A percentile compares a stretch with the other conserved stretches of the same genome.
phyloP scores from a whole-genome alignment of 352 stramenopile genomes.

The Peronospora belbahrii region DNA sequence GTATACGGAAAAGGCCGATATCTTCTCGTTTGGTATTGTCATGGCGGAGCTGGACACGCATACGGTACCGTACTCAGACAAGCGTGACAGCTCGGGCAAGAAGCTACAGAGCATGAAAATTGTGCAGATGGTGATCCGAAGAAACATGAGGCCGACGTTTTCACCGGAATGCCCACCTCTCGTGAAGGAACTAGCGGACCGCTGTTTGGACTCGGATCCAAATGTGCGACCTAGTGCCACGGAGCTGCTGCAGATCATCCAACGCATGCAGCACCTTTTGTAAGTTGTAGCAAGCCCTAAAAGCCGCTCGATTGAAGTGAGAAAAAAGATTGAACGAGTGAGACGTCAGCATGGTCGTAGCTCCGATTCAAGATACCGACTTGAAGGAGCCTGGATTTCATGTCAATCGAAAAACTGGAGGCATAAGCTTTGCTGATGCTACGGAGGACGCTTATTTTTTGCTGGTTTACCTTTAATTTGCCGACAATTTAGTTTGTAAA shows the following conservation, averaged over 20 bases:
- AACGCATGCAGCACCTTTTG: slow-evolving; percentile 47
- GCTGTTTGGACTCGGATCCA: slow-evolving; percentile 64
- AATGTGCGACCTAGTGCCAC: slow-evolving; percentile 53
- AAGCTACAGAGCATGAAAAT: slow-evolving; percentile 82
- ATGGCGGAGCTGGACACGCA: slow-evolving; percentile 77
- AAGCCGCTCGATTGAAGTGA: slow-evolving; percentile 12
- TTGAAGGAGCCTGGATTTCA: not conserved
- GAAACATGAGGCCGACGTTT: slow-evolving; percentile 63
- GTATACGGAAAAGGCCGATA: slow-evolving; percentile 80
- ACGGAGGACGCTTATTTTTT: slow-evolving; percentile 26
- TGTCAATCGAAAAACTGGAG: slow-evolving; percentile 4
- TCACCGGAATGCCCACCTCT: slow-evolving; percentile 37
- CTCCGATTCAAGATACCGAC: slow-evolving; percentile 1
- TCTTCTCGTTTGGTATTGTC: slow-evolving; percentile 80
- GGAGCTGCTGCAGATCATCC: slow-evolving; percentile 64
- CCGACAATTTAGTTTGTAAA: slow-evolving; percentile 15
- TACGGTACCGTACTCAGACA: slow-evolving; percentile 73
- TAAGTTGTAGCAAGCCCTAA: slow-evolving; percentile 23
- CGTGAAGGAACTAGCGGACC: slow-evolving; percentile 50
- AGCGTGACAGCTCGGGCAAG: slow-evolving; percentile 58
- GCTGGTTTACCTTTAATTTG: slow-evolving; percentile 22
- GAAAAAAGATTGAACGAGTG: slow-evolving; percentile 20
- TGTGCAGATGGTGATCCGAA: slow-evolving; percentile 72
- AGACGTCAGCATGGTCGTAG: slow-evolving; percentile 4
- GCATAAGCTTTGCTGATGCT: slow-evolving; percentile 4